A percentile compares a stretch with the other conserved stretches of the same genome.
Evolutionary conservation across 75 land plant genomes (phyloP).

Genomic region (Isoetes taiwanensis): DNA sequence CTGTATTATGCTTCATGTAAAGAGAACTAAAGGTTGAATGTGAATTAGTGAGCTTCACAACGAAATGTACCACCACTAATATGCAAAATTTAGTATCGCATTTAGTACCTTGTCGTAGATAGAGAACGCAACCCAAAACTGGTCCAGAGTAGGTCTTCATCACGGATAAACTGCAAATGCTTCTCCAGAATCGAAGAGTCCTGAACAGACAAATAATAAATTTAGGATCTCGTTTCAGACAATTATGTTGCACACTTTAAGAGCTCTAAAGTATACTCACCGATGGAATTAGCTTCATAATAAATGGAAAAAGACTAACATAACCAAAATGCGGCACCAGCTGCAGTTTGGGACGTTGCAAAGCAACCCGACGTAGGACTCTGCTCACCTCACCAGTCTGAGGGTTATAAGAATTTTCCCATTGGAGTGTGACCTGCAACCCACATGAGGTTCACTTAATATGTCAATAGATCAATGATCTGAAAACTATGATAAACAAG

Average conservation of each 20-base stretch:
- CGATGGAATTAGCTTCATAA: conserved; percentile 65
- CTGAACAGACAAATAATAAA: conserved; percentile 22
- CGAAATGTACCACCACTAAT: not conserved
- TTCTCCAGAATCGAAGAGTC: conserved; percentile 58
- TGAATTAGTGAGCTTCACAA: not conserved
- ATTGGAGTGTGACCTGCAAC: conserved; percentile 61
- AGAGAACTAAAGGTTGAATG: conserved; percentile 42
- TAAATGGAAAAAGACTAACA: conserved; percentile 88
- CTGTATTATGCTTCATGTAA: conserved; percentile 94
- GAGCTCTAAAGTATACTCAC: no score
- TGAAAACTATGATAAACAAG: no score
- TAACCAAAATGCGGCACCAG: conserved; percentile 95
- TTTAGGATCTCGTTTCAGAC: no score
- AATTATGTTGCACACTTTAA: no score
- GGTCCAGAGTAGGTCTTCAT: conserved; percentile 67
- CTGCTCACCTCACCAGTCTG: conserved; percentile 19
- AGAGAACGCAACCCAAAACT: conserved; percentile 84
- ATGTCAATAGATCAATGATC: no score
- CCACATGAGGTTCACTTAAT: no score
- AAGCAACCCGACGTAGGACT: conserved; percentile 51
- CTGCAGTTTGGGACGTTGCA: conserved; percentile 35
- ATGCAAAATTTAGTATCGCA: not conserved
- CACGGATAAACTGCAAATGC: conserved; percentile 59
- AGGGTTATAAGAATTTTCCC: conserved; percentile 31
- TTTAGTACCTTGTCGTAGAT: conserved; percentile 67